Evolutionary conservation across 2,329 filamentous ascomycete genomes (phyloP).

Genomic region (Aspergillus texensis): DNA sequence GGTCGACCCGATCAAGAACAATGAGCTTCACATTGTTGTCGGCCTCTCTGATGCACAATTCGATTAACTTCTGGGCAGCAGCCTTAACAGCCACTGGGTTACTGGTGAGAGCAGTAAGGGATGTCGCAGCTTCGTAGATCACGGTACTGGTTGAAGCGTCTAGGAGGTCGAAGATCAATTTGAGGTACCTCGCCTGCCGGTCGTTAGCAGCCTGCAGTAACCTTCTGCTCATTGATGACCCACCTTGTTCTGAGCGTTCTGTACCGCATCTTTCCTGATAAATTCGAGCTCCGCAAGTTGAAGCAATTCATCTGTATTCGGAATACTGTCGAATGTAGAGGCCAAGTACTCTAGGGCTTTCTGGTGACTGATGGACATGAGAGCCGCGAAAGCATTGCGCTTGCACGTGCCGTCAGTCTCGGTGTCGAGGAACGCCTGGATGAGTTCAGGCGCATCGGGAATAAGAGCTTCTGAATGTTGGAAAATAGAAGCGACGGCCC

Average conservation of each 20-base stretch:
- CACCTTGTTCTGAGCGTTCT: constrained; percentile 93
- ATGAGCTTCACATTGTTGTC: constrained; percentile 99
- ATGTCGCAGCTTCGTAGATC: constrained; percentile 95
- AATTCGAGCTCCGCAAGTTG: constrained; percentile 96
- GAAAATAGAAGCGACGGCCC: constrained; percentile 89
- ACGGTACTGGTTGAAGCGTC: constrained; percentile 93
- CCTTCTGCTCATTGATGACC: constrained; percentile 22
- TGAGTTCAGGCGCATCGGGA: constrained; percentile 90
- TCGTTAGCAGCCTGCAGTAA: constrained; percentile 28
- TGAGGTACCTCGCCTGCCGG: constrained; percentile 77
- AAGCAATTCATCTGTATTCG: constrained; percentile 90
- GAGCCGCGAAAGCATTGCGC: constrained; percentile 92
- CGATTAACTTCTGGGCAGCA: constrained; percentile 92
- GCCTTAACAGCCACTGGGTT: constrained; percentile 98
- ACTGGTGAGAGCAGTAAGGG: constrained; percentile 86
- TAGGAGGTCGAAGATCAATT: constrained; percentile 93
- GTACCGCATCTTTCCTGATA: constrained; percentile 94
- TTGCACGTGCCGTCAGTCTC: constrained; percentile 97
- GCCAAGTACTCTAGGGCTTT: constrained; percentile 87
- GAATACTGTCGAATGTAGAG: constrained; percentile 87
- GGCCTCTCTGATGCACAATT: constrained; percentile 93
- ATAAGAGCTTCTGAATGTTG: constrained; percentile 89
- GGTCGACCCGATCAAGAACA: constrained; percentile 89
- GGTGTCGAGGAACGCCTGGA: constrained; percentile 82
- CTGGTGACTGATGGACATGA: constrained; percentile 89